Evolutionary conservation across 345 rosid species (phyloP), one percentile per base, ranked within the genome.

Genomic region (Schrenkiella parvula): DNA sequence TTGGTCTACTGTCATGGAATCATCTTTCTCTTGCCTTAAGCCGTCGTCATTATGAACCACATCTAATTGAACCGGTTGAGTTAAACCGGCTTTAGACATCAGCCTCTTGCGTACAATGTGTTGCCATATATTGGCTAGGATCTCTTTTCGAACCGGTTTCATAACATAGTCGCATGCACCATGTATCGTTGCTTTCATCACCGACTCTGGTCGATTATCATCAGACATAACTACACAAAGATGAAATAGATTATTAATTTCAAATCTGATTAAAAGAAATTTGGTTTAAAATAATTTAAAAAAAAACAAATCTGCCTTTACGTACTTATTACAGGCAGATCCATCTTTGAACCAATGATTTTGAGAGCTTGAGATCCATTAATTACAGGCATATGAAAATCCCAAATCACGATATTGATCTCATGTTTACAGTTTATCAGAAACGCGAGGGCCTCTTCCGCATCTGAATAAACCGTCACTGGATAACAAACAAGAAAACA

Each of bases 361-460:
- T 56, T 3, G 15, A 74, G 68, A 66, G 78, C 78, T 74, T 74
- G 3, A 26, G 58, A 8, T 38, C 78, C 78, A 66, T 66, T 21
- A 56, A 66, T 17, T 18, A 4, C 13, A 8, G 78, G 67, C 78
- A 73, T 66, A 65, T 73, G 42, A 66, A 47, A 58, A 46, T 66
- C 43, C 78, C 78, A 73, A 38, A 73, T n/a, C 53, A 73, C 66
- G 5, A 73, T 4, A 46, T 73, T 37, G 11, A 73, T 56, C 2
- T 29, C 66, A 11, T 73, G 58, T 37, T 29, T 5, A 17, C 26
- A 5, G 2, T 4, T 73, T 38, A 9, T 56, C 41, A 73, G 4
- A 47, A 18, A 73, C 35, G 42, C 28, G 9, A 58, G 17, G 48
- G 72, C 78, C 37, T 41, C 37, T 29, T 66, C 44, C 1, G 53